Base-by-base conservation (phyloP, 768 basidiomycete species). In the Psilocybe tampanensis region DNA sequence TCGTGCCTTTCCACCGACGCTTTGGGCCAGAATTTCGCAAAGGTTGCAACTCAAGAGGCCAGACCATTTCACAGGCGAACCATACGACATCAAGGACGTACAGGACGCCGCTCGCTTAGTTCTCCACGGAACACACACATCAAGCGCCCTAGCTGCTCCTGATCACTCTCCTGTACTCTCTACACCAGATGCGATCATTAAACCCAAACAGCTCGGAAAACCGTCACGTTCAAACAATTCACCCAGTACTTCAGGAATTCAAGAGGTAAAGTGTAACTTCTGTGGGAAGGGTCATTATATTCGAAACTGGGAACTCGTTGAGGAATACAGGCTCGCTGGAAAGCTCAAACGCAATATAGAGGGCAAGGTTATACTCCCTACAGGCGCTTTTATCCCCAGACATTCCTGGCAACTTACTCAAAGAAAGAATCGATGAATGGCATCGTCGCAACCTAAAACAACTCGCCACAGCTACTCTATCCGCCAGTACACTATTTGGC, bases 221-320 rank as follows among this genome's bases (percentile, higher is more conserved):
- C n/a, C 39, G 48, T 52, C 15, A 41, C 54, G 2, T 44, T 59
- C 29, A 32, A 52, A 11, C 52, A 59, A 32, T 59, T 59, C 34
- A 54, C 58, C 9, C 54, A 59, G 33, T 34, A 52, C 8, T 54
- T 59, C n/a, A 24, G 33, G 21, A 9, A 22, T 19, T 8, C 48
- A 41, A 11, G 23, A 50, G 8, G 8, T 18, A 12, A 3, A 8
- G 7, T 44, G 53, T 17, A 66, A 68, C 36, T 71, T 70, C 53
- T 68, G 69, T 23, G 65, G 65, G 0, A 23, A 49, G 1, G 50
- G 24, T 4, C 67, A 73, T 44, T 66, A 60, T 52, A 70, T 69
- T 26, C 56, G 66, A 2, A 21, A 60, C 33, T 70, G 69, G 45
- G 51, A 58, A 0, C 47, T 51, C 1, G 68, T 69, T 41, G 45